These are phyloP conservation scores for Hypoxylon crocopeplum DNA, from an alignment of 495 filamentous ascomycete species.

Conservation along the genomic window DNA sequence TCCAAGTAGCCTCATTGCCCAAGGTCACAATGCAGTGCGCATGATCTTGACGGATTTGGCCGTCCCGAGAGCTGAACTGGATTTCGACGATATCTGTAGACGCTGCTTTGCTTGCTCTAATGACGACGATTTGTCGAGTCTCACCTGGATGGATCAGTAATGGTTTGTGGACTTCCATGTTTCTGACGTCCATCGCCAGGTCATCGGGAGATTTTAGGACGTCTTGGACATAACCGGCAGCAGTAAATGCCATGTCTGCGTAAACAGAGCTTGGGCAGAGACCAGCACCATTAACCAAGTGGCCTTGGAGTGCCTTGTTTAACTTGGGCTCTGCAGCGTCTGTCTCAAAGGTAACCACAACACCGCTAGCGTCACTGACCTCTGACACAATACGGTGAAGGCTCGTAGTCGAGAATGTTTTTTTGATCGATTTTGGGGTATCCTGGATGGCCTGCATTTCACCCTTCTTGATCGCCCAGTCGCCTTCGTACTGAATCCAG, in stretches of 20 bases:
- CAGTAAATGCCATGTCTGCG: conserved; percentile 70
- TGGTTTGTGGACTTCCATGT: too few species aligned
- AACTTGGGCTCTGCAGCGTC: conserved; percentile 61
- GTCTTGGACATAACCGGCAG: conserved; percentile 61
- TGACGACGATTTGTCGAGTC: too few species aligned
- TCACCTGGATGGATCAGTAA: too few species aligned
- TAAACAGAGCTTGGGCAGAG: conserved; percentile 60
- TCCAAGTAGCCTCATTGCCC: conserved; percentile 40
- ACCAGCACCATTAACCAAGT: conserved; percentile 63
- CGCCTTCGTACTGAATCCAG: conserved; percentile 65
- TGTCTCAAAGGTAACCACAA: conserved; percentile 59
- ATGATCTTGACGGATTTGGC: conserved; percentile 37
- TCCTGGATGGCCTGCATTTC: neutral
- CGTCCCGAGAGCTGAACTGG: conserved; percentile 31
- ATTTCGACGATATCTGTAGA: conserved; percentile 19
- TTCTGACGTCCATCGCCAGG: neutral
- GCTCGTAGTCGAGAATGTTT: neutral
- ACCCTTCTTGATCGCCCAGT: conserved; percentile 27
- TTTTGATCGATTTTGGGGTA: neutral
- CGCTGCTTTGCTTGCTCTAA: conserved; percentile 27
- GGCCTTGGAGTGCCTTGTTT: conserved; percentile 61
- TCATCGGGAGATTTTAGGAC: neutral
- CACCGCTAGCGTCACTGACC: conserved; percentile 46
- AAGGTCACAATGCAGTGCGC: conserved; percentile 46
- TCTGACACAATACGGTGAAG: conserved; percentile 1